phyloP scores from a whole-genome alignment of 148 eudicot genomes.

The Cornus suecica region DNA sequence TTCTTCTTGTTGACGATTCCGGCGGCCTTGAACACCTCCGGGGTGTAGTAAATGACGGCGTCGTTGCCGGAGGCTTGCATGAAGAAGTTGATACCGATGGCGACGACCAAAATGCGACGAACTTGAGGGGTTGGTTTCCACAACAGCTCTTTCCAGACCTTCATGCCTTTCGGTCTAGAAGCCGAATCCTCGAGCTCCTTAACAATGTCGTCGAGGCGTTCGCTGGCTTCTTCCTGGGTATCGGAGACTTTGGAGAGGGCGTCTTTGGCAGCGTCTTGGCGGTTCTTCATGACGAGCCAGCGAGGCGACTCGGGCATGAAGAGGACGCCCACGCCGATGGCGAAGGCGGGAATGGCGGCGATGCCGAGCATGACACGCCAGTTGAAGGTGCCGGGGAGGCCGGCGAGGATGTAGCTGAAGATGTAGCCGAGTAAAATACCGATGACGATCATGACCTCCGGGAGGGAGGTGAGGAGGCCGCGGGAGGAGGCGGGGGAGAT shows the following conservation, averaged over 20 bases:
- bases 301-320: conserved; percentile 93
- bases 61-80: conserved; percentile 98
- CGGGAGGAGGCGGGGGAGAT: conserved; percentile 72
- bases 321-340: conserved; percentile 48
- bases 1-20: conserved; percentile 49
- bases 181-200: conserved; percentile 21
- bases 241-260: conserved; percentile 52
- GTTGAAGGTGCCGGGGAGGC: conserved; percentile 41
- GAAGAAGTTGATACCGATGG: conserved; percentile 88
- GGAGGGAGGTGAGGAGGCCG: conserved; percentile 72
- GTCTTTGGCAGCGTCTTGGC: conserved; percentile 44
- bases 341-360: conserved; percentile 66
- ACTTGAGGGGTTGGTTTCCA: conserved; percentile 44
- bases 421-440: conserved; percentile 78
- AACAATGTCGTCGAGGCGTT: conserved; percentile 57
- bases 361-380: conserved; percentile 85
- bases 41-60: conserved; percentile 89
- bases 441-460: conserved; percentile 76
- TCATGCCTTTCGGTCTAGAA: conserved; percentile 39
- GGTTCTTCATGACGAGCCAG: conserved; percentile 81
- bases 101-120: conserved; percentile 62
- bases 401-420: conserved; percentile 52
- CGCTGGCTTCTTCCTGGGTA: conserved; percentile 61
- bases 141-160: conserved; percentile 77
- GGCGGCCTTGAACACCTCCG: conserved; percentile 78